Evolutionary conservation across 1,139 yeast species (phyloP).

Genomic region (Groenewaldozyma sp.): DNA sequence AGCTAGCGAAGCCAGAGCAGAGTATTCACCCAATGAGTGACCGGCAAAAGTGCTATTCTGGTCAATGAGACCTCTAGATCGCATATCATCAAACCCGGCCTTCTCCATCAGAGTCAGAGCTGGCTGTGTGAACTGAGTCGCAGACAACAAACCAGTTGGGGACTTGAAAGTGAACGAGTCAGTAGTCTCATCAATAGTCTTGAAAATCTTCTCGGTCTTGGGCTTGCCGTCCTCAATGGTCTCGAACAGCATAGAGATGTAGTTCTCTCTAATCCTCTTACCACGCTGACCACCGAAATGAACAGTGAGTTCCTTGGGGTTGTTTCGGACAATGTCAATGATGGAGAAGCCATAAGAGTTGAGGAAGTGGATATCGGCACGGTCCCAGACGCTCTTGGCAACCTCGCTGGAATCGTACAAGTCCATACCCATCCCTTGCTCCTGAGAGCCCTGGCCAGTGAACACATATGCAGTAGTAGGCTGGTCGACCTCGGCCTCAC

Average conservation of each 20-base stretch:
- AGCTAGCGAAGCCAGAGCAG: slow-evolving; percentile 93
- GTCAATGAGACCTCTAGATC: slow-evolving; percentile 90
- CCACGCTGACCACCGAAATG: slow-evolving; percentile 99
- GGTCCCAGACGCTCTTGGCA: slow-evolving; percentile 95
- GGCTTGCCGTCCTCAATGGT: slow-evolving; percentile 79
- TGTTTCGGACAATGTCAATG: slow-evolving; percentile 86
- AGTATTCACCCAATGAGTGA: slow-evolving; percentile 97
- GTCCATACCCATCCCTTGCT: slow-evolving; percentile 99
- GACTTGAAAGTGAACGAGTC: slow-evolving; percentile 83
- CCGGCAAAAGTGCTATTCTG: slow-evolving; percentile 95
- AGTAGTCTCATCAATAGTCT: slow-evolving; percentile 73
- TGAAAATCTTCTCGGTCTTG: slow-evolving; percentile 89
- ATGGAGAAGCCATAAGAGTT: slow-evolving; percentile 95
- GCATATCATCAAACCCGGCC: slow-evolving; percentile 97
- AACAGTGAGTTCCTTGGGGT: slow-evolving; percentile 90
- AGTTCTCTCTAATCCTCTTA: slow-evolving; percentile 87
- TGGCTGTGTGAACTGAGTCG: slow-evolving; percentile 98
- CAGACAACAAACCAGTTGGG: slow-evolving; percentile 91
- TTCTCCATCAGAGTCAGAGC: slow-evolving; percentile 98
- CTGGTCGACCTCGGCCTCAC: slow-evolving; percentile 98
- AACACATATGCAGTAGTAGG: slow-evolving; percentile 94
- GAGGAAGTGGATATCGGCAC: slow-evolving; percentile 89
- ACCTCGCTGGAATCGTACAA: slow-evolving; percentile 83
- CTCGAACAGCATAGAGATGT: slow-evolving; percentile 95
- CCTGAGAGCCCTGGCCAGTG: slow-evolving; percentile 99